A percentile compares a stretch with the other conserved stretches of the same genome.
phyloP scores from a whole-genome alignment of 2,329 filamentous ascomycete genomes.

The Ceratocystis variospora region DNA sequence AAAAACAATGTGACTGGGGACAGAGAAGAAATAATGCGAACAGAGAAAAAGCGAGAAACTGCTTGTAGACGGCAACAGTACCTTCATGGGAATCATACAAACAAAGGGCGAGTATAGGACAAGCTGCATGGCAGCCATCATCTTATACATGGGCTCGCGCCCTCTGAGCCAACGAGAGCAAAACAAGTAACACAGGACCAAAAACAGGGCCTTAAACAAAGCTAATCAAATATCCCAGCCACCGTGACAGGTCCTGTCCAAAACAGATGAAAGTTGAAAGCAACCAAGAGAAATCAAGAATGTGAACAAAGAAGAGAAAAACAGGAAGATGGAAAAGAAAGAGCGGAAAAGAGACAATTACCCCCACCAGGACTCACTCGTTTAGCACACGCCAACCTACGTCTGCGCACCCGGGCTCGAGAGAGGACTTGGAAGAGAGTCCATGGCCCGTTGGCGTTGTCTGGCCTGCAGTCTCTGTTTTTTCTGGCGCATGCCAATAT shows the following conservation, averaged over 20 bases:
- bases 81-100: background rate
- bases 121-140: background rate
- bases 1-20: conserved; percentile 8
- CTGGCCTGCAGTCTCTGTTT: conserved; percentile 12
- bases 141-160: background rate
- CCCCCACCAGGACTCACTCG: background rate
- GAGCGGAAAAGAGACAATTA: background rate
- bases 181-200: background rate
- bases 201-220: conserved; percentile 1
- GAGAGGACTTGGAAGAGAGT: conserved; percentile 14
- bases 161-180: background rate
- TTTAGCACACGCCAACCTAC: background rate
- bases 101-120: background rate
- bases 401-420: conserved; percentile 2
- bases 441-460: conserved; percentile 9
- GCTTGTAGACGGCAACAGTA: background rate
- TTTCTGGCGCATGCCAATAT: conserved; percentile 25
- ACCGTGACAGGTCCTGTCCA: background rate
- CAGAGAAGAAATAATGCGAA: background rate
- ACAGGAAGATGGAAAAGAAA: background rate
- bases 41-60: background rate
- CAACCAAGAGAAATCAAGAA: background rate
- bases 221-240: background rate
- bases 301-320: background rate
- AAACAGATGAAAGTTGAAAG: background rate